Percentiles rank a stretch among this genome's conserved stretches.
These are phyloP conservation scores for Thalassia testudinum DNA, from an alignment of 116 monocot species.

Conservation along the genomic window DNA sequence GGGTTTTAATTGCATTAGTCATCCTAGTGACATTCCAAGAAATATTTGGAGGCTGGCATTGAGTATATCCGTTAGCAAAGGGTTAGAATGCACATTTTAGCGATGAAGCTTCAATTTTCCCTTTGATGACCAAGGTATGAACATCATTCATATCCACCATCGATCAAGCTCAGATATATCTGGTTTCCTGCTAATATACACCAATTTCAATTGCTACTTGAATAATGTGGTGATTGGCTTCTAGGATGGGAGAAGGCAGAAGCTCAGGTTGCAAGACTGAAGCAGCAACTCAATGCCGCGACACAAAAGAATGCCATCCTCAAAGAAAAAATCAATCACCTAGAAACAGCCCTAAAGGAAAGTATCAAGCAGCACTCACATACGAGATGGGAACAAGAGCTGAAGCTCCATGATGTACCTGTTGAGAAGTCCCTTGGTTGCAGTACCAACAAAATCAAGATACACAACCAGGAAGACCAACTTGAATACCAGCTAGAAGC, in stretches of 20 bases:
- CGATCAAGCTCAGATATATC: no score
- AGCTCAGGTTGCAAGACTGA: conserved; percentile 34
- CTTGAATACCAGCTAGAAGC: conserved; percentile 37
- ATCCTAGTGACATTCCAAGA: no score
- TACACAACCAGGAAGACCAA: conserved; percentile 28
- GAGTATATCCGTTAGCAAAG: no score
- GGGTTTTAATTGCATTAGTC: no score
- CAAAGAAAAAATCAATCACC: conserved; percentile 35
- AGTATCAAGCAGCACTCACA: conserved; percentile 52
- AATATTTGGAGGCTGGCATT: no score
- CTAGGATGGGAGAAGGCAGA: conserved; percentile 91
- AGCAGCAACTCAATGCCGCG: conserved; percentile 39
- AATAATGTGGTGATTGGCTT: no score
- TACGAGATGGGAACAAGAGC: conserved; percentile 48
- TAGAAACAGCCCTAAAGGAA: conserved; percentile 66
- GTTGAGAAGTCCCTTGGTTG: conserved; percentile 32
- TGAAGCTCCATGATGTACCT: conserved; percentile 39
- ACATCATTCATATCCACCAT: no score
- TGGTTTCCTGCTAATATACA: no score
- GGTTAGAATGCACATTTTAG: no score
- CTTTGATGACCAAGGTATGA: no score
- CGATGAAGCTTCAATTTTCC: no score
- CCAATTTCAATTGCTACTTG: no score
- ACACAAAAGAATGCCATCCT: conserved; percentile 37
- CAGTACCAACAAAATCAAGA: conserved; percentile 38